phyloP scores from a whole-genome alignment of 106 monocot species.

The Dendrobium huoshanense region DNA sequence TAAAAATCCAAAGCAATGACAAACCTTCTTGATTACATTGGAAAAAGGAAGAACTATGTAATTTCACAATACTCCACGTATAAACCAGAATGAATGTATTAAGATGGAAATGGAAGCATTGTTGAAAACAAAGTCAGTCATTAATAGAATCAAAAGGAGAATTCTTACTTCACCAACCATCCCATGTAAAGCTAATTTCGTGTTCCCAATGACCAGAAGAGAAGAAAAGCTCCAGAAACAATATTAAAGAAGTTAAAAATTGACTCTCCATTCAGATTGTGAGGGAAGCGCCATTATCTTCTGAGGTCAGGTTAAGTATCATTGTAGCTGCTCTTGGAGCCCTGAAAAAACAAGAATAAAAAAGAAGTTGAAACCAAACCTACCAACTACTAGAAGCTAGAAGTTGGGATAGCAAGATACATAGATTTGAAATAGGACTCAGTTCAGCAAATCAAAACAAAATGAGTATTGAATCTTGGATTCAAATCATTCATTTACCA shows the following conservation, averaged over 20 bases:
- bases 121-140: background rate
- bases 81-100: background rate
- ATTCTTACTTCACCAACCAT: too few relatives aligned
- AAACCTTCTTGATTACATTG: background rate
- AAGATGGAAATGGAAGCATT: background rate
- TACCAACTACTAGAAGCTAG: background rate
- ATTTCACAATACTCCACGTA: background rate
- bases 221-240: background rate
- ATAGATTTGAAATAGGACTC: background rate
- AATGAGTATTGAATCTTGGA: background rate
- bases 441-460: background rate
- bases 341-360: slow-evolving; percentile 36
- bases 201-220: background rate
- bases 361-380: background rate
- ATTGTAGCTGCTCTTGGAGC: slow-evolving; percentile 84
- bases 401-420: background rate
- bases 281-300: slow-evolving; percentile 81
- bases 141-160: background rate
- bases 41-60: background rate
- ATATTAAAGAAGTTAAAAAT: background rate
- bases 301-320: slow-evolving; percentile 65
- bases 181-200: too few relatives aligned
- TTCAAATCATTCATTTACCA: background rate
- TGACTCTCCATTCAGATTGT: slow-evolving; percentile 11
- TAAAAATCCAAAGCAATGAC: background rate